A percentile compares a stretch with the other conserved stretches of the same genome.
These are phyloP conservation scores for Ceratocystis ficicola DNA, from an alignment of 2,329 filamentous ascomycete species.

Conservation along the genomic window DNA sequence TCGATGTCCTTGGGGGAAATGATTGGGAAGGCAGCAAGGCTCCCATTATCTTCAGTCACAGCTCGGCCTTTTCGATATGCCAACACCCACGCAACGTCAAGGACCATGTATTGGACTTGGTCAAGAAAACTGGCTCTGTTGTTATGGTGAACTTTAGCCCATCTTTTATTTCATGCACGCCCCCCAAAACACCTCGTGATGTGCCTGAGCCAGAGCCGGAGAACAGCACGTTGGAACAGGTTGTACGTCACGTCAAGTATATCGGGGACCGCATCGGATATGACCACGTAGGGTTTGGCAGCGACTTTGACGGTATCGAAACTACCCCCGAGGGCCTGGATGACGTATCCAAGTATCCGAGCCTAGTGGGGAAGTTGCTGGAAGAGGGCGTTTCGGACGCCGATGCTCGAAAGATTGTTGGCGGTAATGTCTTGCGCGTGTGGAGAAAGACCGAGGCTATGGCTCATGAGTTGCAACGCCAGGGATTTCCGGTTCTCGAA, in stretches of 20 bases:
- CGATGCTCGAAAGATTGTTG: conserved; percentile 63
- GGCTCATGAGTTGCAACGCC: conserved; percentile 50
- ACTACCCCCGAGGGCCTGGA: conserved; percentile 60
- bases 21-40: conserved; percentile 62
- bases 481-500: conserved; percentile 42
- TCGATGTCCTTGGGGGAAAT: conserved; percentile 57
- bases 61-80: conserved; percentile 66
- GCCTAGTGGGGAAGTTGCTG: conserved; percentile 63
- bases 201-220: conserved; percentile 54
- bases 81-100: conserved; percentile 85
- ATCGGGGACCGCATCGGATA: conserved; percentile 77
- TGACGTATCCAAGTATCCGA: conserved; percentile 73
- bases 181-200: conserved; percentile 45
- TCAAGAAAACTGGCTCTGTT: conserved; percentile 59
- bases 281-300: conserved; percentile 76
- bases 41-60: conserved; percentile 82
- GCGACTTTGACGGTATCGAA: conserved; percentile 73
- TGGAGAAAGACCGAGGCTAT: conserved; percentile 70
- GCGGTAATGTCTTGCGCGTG: conserved; percentile 70
- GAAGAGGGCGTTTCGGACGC: conserved; percentile 59
- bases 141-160: conserved; percentile 89
- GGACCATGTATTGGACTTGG: conserved; percentile 65
- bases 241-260: conserved; percentile 68
- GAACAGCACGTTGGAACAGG: conserved; percentile 63
- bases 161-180: conserved; percentile 66